Evolutionary conservation across 1,284 basidiomycete genomes (phyloP).

Genomic region (Grifola frondosa): DNA sequence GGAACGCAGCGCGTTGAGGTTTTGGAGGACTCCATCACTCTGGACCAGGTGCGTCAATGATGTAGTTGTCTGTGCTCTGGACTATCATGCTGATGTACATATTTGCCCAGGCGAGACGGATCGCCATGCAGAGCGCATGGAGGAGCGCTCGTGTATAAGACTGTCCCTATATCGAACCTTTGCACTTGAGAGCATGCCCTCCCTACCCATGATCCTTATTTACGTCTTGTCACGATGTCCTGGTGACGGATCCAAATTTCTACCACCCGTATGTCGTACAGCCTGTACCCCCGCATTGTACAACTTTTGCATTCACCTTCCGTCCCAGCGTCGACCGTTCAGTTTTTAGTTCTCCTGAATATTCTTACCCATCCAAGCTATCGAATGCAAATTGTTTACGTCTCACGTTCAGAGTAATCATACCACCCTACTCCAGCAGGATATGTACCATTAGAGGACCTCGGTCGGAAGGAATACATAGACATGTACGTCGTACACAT

Average conservation of each 20-base stretch:
- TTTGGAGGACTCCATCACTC: constrained; percentile 77
- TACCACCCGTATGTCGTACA: too few relatives aligned
- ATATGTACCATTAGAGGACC: constrained; percentile 4
- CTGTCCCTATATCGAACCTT: not conserved
- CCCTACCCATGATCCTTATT: constrained; percentile 10
- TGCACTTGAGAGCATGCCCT: constrained; percentile 5
- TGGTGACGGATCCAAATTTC: constrained; percentile 17
- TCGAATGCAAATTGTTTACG: constrained; percentile 3
- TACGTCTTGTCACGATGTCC: constrained; percentile 4
- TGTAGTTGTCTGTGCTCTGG: not conserved
- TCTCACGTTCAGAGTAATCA: constrained; percentile 1
- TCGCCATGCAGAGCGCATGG: constrained; percentile 77
- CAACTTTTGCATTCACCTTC: not conserved
- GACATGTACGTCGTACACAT: too few relatives aligned
- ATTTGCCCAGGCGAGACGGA: constrained; percentile 55
- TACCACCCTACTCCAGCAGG: constrained; percentile 1
- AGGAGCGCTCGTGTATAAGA: constrained; percentile 51
- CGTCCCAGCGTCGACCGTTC: not conserved
- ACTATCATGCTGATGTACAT: constrained; percentile 9
- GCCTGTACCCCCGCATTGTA: too few relatives aligned
- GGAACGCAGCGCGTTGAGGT: constrained; percentile 73
- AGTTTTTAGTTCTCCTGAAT: constrained; percentile 2
- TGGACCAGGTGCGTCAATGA: constrained; percentile 72
- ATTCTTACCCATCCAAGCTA: constrained; percentile 4
- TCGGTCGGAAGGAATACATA: not conserved